phyloP scores from a whole-genome alignment of 228 moss, liverwort and hornwort species.

The Sphagnum magellanicum region DNA sequence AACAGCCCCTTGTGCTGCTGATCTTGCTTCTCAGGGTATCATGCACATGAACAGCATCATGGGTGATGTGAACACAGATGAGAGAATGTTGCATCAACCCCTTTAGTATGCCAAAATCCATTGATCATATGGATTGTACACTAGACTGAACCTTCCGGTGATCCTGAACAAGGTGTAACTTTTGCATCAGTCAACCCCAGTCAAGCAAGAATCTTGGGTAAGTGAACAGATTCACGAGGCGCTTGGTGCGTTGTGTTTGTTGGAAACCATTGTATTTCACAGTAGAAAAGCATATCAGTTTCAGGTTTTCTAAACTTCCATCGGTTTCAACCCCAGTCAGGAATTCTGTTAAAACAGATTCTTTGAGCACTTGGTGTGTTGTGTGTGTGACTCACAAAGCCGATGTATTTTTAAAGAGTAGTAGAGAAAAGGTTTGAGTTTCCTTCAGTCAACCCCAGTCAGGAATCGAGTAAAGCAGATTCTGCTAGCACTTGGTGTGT shows the following conservation, averaged over 20 bases:
- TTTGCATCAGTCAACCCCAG: constrained; percentile 32
- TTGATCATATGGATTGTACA: constrained; percentile 34
- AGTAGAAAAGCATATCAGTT: too few relatives aligned
- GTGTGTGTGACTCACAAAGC: constrained; percentile 16
- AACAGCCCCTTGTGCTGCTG: constrained; percentile 26
- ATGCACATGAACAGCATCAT: constrained; percentile 40
- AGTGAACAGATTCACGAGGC: too few relatives aligned
- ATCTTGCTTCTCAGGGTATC: constrained; percentile 28
- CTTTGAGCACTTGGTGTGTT: constrained; percentile 28
- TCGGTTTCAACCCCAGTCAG: constrained; percentile 26
- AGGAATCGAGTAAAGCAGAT: background rate
- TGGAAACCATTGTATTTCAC: background rate
- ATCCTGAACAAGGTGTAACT: background rate
- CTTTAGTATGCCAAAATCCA: constrained; percentile 68
- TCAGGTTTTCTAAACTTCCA: background rate
- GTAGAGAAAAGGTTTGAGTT: constrained; percentile 12
- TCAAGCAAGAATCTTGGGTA: constrained; percentile 3
- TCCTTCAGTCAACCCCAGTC: constrained; percentile 9
- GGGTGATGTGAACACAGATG: constrained; percentile 54
- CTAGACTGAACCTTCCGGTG: constrained; percentile 6
- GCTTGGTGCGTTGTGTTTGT: background rate
- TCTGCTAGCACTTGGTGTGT: constrained; percentile 2
- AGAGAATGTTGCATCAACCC: constrained; percentile 51
- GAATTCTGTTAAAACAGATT: constrained; percentile 18
- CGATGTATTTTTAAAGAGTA: constrained; percentile 9